Evolutionary conservation across 1,284 basidiomycete species (phyloP).

Genomic region (Rhodotorula sp.): DNA sequence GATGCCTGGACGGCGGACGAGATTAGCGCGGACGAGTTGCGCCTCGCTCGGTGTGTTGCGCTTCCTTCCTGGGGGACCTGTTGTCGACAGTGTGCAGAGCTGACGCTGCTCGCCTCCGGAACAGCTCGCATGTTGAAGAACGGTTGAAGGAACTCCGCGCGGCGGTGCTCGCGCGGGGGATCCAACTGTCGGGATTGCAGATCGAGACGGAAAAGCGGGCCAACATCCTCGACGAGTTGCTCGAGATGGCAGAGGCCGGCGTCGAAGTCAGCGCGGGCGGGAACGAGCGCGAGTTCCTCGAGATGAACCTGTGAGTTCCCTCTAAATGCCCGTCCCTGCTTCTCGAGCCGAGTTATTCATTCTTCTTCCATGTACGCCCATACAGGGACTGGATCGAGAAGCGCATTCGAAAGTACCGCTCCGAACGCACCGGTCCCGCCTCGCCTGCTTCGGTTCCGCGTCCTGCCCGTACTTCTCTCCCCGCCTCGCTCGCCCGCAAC

Average conservation of each 20-base stretch:
- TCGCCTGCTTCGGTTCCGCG: background rate
- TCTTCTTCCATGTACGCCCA: accelerated
- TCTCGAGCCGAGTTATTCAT: background rate
- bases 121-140: constrained; percentile 24
- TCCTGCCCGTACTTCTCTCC: background rate
- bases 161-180: background rate
- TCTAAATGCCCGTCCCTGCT: too few species aligned
- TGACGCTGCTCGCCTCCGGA: too few species aligned
- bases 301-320: constrained; percentile 14
- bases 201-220: constrained; percentile 20
- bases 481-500: background rate
- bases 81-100: too few species aligned
- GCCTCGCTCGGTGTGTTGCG: constrained; percentile 12
- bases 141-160: constrained; percentile 16
- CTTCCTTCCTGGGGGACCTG: too few species aligned
- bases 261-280: constrained; percentile 14
- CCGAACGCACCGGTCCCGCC: background rate
- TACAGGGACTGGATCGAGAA: constrained; percentile 14
- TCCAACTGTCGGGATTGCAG: constrained; percentile 6
- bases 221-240: constrained; percentile 17
- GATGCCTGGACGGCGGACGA: background rate
- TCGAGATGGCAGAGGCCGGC: constrained; percentile 14
- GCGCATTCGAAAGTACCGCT: constrained; percentile 5
- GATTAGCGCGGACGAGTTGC: constrained; percentile 20
- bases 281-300: constrained; percentile 21